Evolutionary conservation across 2,329 filamentous ascomycete genomes (phyloP), one percentile per base, ranked within the genome.

Genomic region (Xylariaceae sp.): DNA sequence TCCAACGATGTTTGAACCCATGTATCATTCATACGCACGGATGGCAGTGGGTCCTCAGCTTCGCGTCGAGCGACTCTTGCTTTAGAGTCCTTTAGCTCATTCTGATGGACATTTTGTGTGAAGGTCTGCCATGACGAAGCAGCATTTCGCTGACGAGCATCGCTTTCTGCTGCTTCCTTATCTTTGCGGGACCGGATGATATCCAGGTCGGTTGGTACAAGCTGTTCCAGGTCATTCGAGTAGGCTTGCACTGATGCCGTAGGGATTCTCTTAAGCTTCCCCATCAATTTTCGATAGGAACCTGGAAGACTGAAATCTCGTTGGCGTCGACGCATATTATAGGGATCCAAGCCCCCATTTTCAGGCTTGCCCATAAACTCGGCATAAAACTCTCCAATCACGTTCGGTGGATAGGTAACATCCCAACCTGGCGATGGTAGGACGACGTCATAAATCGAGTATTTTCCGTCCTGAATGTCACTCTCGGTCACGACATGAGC

Each of bases 351-450:
- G 1, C 79, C 77, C 9, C 94, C 94, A 60, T 95, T 93, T 61
- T 85, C 83, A 44, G 89, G 83, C 48, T 83, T 89, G 28, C 77
- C 84, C 96, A 99, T 99, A 76, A 97, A 96, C 2, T 85, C 82
- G 62, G 83, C 82, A 76, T 98, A 99, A 73, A 89, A 96, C 3
- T 85, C 81, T n/a, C 89, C 91, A 61, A 96, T 86, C 31, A 86
- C 85, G 72, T 99, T 98, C 19, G 80, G 72, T 0, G 95, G 95
- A 71, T 98, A 99, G 31, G 90, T 74, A 34, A 98, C 85, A 66
- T 96, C 92, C 76, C 87, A 97, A 16, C 95, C 95, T 0, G 95
- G 95, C n/a, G 90, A 87, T 3, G 96, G 94, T 2, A 99, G 82
- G 11, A 99, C 93, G 60, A 98, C 72, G 70, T 99, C 95, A 69